phyloP scores from a whole-genome alignment of 2,329 filamentous ascomycete species.

The Daldinia sp. region DNA sequence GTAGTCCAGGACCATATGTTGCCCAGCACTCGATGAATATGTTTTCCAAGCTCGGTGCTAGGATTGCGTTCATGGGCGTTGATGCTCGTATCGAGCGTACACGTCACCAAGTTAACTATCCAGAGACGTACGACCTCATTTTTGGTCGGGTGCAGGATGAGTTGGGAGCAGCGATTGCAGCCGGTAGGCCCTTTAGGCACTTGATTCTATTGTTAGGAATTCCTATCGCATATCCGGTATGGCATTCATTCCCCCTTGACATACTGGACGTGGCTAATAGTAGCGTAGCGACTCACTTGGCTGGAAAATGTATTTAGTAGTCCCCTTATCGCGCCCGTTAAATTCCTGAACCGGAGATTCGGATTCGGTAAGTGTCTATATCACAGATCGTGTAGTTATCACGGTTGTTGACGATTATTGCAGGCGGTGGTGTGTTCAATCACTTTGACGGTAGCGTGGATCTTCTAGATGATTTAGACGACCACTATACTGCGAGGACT shows the following conservation, averaged over 20 bases:
- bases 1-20: slow-evolving; percentile 86
- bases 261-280: slow-evolving; percentile 16
- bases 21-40: slow-evolving; percentile 86
- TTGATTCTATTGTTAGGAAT: slow-evolving; percentile 88
- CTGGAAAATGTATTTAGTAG: slow-evolving; percentile 90
- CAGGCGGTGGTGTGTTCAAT: slow-evolving; percentile 86
- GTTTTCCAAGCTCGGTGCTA: slow-evolving; percentile 82
- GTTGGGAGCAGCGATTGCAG: slow-evolving; percentile 70
- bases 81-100: slow-evolving; percentile 96
- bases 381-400: not conserved
- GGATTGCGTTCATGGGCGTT: slow-evolving; percentile 85
- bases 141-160: slow-evolving; percentile 80
- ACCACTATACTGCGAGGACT: slow-evolving; percentile 92
- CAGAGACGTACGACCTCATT: slow-evolving; percentile 85
- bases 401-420: slow-evolving; percentile 1
- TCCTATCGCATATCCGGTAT: slow-evolving; percentile 81
- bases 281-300: slow-evolving; percentile 85
- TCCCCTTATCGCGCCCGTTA: slow-evolving; percentile 86
- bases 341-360: slow-evolving; percentile 89
- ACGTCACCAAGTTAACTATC: slow-evolving; percentile 92
- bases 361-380: slow-evolving; percentile 67
- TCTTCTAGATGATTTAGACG: slow-evolving; percentile 89
- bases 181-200: slow-evolving; percentile 83
- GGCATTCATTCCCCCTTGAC: slow-evolving; percentile 56
- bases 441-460: slow-evolving; percentile 94